Evolutionary conservation across 805 yeast genomes (phyloP).

Genomic region (Ogataea siamensis): DNA sequence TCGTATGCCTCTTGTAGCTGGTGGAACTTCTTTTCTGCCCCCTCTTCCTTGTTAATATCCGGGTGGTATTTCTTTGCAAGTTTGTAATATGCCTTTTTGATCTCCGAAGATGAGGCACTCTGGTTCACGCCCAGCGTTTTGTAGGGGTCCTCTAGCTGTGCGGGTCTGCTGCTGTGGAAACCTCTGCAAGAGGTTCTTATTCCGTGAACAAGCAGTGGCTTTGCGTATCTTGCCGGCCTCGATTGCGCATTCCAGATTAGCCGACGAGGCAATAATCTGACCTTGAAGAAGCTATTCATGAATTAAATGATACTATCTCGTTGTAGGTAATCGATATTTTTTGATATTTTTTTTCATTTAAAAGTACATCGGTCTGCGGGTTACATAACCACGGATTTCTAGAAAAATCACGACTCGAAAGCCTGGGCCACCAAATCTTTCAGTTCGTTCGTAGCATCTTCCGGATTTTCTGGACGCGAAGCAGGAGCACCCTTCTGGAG

Average conservation of each 20-base stretch:
- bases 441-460: slow-evolving; percentile 30
- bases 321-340: not conserved
- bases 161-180: slow-evolving; percentile 44
- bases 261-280: slow-evolving; percentile 5
- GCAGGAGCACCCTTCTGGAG: slow-evolving; percentile 1
- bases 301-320: not conserved
- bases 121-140: slow-evolving; percentile 73
- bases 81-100: slow-evolving; percentile 91
- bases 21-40: slow-evolving; percentile 86
- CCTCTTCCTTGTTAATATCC: slow-evolving; percentile 89
- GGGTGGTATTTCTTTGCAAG: slow-evolving; percentile 95
- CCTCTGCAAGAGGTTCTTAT: slow-evolving; percentile 12
- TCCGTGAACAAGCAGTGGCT: not conserved
- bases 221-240: not conserved
- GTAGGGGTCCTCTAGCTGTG: slow-evolving; percentile 69
- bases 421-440: slow-evolving; percentile 37
- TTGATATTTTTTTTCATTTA: slow-evolving; percentile 1
- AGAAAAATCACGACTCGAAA: slow-evolving; percentile 24
- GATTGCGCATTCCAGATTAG: not conserved
- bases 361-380: slow-evolving; percentile 8
- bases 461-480: slow-evolving; percentile 14
- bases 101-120: slow-evolving; percentile 72
- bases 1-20: slow-evolving; percentile 94
- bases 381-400: slow-evolving; percentile 16
- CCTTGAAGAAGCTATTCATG: slow-evolving; percentile 4